A percentile compares a stretch with the other conserved stretches of the same genome.
Conservation (phyloP, 805 yeast genomes). For the Pichia paraexigua region DNA sequence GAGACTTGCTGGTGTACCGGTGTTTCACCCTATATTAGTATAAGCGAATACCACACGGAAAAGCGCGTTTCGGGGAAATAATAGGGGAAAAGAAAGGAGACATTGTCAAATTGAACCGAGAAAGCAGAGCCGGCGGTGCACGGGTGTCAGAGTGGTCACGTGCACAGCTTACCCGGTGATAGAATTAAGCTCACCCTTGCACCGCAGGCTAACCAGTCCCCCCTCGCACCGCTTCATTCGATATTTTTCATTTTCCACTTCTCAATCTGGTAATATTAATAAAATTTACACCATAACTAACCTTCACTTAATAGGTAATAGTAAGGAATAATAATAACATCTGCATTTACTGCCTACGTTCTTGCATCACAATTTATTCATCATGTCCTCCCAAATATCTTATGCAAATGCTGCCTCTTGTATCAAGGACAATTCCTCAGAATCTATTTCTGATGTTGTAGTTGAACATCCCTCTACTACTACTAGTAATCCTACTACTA, state of each 20-base stretch:
- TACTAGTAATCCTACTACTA: background rate
- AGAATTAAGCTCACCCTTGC: too few species aligned
- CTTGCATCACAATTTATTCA: background rate
- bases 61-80: background rate
- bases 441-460: background rate
- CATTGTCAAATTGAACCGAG: too few species aligned
- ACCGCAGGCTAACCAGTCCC: background rate
- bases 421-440: background rate
- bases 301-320: too few species aligned
- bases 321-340: too few species aligned
- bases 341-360: background rate
- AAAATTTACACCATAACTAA: background rate
- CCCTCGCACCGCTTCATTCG: background rate
- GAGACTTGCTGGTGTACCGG: too few species aligned
- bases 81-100: too few species aligned
- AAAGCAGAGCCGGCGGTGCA: too few species aligned
- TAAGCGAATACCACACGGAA: too few species aligned
- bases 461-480: background rate
- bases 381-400: constrained; percentile 19
- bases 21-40: too few species aligned
- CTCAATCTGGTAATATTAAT: background rate
- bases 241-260: background rate
- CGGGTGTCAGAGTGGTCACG: background rate
- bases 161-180: background rate
- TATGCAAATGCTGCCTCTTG: constrained; percentile 27